phyloP scores from a whole-genome alignment of 2,329 filamentous ascomycete genomes.

The Penicillium crustosum region DNA sequence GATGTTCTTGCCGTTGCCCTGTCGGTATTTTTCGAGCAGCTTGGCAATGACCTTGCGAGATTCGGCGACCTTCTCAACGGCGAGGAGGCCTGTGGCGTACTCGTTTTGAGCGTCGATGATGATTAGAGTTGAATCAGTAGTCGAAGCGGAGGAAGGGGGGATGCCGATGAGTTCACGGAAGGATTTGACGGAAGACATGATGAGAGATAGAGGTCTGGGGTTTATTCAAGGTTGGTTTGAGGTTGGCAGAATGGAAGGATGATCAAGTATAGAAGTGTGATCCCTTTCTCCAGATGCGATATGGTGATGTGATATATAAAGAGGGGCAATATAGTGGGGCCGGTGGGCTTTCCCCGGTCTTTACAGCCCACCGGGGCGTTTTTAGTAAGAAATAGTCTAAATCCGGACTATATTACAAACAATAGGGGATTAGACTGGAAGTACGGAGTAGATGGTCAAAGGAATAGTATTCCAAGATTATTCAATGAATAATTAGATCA shows the following conservation, averaged over 20 bases:
- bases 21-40: slow-evolving; percentile 62
- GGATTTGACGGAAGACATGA: slow-evolving; percentile 20
- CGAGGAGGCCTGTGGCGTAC: slow-evolving; percentile 57
- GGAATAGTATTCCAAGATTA: too few relatives aligned
- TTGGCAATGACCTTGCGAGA: slow-evolving; percentile 58
- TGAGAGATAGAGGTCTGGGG: not conserved
- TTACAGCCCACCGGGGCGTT: not conserved
- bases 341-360: not conserved
- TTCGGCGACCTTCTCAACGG: slow-evolving; percentile 53
- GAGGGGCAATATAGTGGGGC: not conserved
- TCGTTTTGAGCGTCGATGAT: slow-evolving; percentile 73
- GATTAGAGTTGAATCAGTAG: slow-evolving; percentile 60
- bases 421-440: too few relatives aligned
- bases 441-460: too few relatives aligned
- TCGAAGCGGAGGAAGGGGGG: slow-evolving; percentile 56
- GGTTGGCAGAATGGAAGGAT: not conserved
- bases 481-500: too few relatives aligned
- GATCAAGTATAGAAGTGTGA: not conserved
- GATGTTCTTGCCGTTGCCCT: slow-evolving; percentile 48
- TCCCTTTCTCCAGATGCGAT: not conserved
- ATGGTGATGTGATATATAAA: not conserved
- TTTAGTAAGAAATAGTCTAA: not conserved
- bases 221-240: not conserved
- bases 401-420: too few relatives aligned
- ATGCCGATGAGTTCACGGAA: slow-evolving; percentile 59